Evolutionary conservation across 2,329 filamentous ascomycete genomes (phyloP).

Genomic region (Fusarium siculi): DNA sequence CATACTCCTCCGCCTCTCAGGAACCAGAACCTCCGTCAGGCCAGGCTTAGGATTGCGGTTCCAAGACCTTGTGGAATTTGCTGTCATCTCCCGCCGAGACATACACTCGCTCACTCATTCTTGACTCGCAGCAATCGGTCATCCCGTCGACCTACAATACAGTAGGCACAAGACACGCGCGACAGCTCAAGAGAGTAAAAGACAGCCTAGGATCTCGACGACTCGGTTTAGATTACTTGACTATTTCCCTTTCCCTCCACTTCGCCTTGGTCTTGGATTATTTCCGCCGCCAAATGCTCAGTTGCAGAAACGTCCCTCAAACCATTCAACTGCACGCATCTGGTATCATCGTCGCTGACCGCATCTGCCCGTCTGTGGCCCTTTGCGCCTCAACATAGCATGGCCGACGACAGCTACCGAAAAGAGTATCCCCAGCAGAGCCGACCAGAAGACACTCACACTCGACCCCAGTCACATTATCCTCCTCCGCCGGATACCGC

Average conservation of each 20-base stretch:
- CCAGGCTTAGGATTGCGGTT: slow-evolving; percentile 35
- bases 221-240: slow-evolving; percentile 16
- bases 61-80: slow-evolving; percentile 42
- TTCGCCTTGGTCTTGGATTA: slow-evolving; percentile 4
- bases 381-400: slow-evolving; percentile 47
- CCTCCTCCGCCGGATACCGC: slow-evolving; percentile 54
- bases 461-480: slow-evolving; percentile 55
- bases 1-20: slow-evolving; percentile 25
- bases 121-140: slow-evolving; percentile 35
- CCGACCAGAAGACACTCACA: slow-evolving; percentile 54
- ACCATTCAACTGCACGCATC: slow-evolving; percentile 12
- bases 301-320: slow-evolving; percentile 24
- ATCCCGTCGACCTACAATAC: slow-evolving; percentile 22
- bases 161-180: slow-evolving; percentile 6
- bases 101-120: slow-evolving; percentile 33
- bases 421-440: slow-evolving; percentile 51
- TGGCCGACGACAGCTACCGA: slow-evolving; percentile 54
- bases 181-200: slow-evolving; percentile 4
- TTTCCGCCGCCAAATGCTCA: slow-evolving; percentile 35
- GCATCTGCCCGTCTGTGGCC: slow-evolving; percentile 42
- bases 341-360: slow-evolving; percentile 31
- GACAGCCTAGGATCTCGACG: slow-evolving; percentile 7
- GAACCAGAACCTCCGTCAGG: slow-evolving; percentile 29
- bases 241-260: neutral
- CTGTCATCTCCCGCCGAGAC: slow-evolving; percentile 42